Base-by-base conservation (phyloP, 2,329 filamentous ascomycete species). In the Orbilia ellipsospora region DNA sequence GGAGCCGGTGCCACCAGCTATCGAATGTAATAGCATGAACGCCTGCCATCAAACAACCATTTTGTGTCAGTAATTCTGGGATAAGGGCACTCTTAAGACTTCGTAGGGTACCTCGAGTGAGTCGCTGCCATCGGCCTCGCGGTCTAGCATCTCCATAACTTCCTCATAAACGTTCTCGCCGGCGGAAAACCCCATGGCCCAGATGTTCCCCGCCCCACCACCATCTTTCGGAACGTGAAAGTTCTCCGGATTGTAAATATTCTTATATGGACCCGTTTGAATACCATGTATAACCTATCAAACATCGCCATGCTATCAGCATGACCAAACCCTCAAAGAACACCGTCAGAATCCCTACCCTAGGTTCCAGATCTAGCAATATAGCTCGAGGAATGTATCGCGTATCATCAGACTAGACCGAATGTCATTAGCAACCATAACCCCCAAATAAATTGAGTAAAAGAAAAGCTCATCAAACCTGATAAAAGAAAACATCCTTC, bases 201-300 rank as follows among this genome's bases (percentile, higher is more conserved):
- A 99, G 83, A 98, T 99, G 83, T 99, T 99, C 54, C 93, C 95
- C 5, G 95, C 95, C 54, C 95, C 95, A 66, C 92, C 89, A 70
- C 95, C 95, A 84, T 94, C 91, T 82, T 97, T 96, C 80, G 94
- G 93, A 63, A 98, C 89, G 82, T 96, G 99, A 84, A 98, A 97
- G 85, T 99, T 99, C 83, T 99, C 95, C 0, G 95, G 95, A 82
- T 99, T 99, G 88, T 99, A 99, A 74, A 99, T 99, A 82, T 99
- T 98, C 83, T 91, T 93, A 86, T 99, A 99, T 0, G 94, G 90
- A 0, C 95, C 93, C 8, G 90, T 91, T 84, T 98, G 94, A 79
- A 99, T 99, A 77, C 89, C 86, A 81, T 98, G 92, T 81, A 99
- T 91, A 77, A 98, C 91, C 90, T 88, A 77, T 16, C 78, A 40